phyloP scores from a whole-genome alignment of 2,329 filamentous ascomycete species.

The Penicillium sp. region DNA sequence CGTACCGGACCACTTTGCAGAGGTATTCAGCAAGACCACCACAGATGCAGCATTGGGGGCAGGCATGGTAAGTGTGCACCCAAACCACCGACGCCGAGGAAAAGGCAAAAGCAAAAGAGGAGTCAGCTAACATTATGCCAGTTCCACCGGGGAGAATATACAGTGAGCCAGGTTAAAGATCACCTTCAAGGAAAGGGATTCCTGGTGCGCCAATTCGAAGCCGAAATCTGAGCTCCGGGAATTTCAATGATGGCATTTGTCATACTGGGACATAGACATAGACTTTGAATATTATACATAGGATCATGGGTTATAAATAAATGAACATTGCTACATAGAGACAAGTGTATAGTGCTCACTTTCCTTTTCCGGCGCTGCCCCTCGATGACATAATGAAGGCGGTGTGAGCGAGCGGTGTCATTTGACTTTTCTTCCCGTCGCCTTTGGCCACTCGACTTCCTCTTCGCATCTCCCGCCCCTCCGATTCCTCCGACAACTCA shows the following conservation, averaged over 20 bases:
- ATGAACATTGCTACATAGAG: too few relatives aligned
- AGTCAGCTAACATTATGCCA: slow-evolving; percentile 23
- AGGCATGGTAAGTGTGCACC: slow-evolving; percentile 64
- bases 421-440: slow-evolving; percentile 18
- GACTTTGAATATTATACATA: neutral
- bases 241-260: neutral
- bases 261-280: neutral
- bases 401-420: slow-evolving; percentile 15
- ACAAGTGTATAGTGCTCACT: neutral
- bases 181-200: slow-evolving; percentile 66
- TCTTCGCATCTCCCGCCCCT: slow-evolving; percentile 1
- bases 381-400: slow-evolving; percentile 6
- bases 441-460: slow-evolving; percentile 7
- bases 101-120: neutral
- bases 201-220: slow-evolving; percentile 73
- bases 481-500: neutral
- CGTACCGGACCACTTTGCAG: slow-evolving; percentile 76
- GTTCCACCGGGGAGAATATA: slow-evolving; percentile 94
- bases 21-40: slow-evolving; percentile 79
- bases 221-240: slow-evolving; percentile 10
- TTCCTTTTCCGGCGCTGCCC: neutral
- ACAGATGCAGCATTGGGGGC: slow-evolving; percentile 92
- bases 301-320: neutral
- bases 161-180: slow-evolving; percentile 89
- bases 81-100: neutral